phyloP scores from a whole-genome alignment of 306 rosid genomes.

The Spatholobus suberectus region DNA sequence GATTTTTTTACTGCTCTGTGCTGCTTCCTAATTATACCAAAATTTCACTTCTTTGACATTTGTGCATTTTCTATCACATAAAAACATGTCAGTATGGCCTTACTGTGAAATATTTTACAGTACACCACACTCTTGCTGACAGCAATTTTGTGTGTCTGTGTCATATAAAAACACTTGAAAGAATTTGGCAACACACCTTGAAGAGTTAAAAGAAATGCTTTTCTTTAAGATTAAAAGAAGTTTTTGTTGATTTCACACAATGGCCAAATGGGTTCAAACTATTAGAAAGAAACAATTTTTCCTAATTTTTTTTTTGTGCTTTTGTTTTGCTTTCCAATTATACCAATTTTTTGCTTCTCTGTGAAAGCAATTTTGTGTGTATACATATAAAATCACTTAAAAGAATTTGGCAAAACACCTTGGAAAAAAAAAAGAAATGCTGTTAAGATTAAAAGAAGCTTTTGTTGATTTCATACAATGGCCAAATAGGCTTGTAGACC shows the following conservation, averaged over 20 bases:
- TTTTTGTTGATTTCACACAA: constrained; percentile 3
- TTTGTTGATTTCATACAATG: background rate
- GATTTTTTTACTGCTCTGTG: background rate
- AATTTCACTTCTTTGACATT: background rate
- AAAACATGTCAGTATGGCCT: background rate
- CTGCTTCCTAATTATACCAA: background rate
- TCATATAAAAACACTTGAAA: background rate
- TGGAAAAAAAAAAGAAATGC: background rate
- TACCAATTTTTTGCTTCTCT: background rate
- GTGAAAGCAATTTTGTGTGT: background rate
- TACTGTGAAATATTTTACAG: background rate
- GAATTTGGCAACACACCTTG: background rate
- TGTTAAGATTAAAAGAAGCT: background rate
- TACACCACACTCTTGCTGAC: background rate
- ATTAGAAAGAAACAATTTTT: no score
- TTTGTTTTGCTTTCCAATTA: no score
- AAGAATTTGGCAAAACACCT: background rate
- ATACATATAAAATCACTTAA: background rate
- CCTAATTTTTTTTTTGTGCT: no score
- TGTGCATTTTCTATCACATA: background rate
- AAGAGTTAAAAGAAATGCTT: background rate
- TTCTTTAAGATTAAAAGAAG: background rate
- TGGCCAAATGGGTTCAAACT: background rate
- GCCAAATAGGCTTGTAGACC: background rate
- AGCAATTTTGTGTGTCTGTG: background rate